Conservation (phyloP, 2,329 filamentous ascomycete genomes). For the Alternaria hordeiaustralica region DNA sequence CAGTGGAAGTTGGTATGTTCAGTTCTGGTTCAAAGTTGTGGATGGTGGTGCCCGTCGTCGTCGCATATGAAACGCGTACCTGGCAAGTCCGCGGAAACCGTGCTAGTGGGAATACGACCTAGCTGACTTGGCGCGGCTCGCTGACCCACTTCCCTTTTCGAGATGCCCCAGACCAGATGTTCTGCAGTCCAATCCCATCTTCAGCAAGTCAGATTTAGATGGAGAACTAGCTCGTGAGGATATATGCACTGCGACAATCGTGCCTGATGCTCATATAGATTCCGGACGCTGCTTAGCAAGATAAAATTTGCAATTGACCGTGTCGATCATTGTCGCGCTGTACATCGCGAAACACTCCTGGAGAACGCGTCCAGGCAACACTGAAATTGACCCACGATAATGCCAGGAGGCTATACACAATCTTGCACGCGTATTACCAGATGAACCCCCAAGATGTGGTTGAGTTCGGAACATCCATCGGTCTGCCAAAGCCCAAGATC, state of each 20-base stretch:
- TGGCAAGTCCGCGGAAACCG: slow-evolving; percentile 13
- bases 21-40: slow-evolving; percentile 9
- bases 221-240: background rate
- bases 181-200: background rate
- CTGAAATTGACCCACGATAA: too few species aligned
- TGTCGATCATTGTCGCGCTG: background rate
- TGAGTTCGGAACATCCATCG: slow-evolving; percentile 1
- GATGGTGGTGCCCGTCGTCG: slow-evolving; percentile 10
- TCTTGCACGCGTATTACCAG: background rate
- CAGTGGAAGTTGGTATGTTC: background rate
- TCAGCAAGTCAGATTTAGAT: background rate
- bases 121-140: slow-evolving; percentile 3
- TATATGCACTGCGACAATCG: background rate
- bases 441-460: background rate
- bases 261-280: background rate
- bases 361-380: background rate
- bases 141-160: slow-evolving; percentile 25
- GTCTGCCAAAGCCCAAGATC: background rate
- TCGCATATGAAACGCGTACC: slow-evolving; percentile 25
- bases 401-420: fast-evolving
- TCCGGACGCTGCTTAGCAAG: background rate
- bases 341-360: background rate
- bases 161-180: slow-evolving; percentile 2
- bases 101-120: slow-evolving; percentile 2
- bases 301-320: background rate